phyloP scores from a whole-genome alignment of 768 basidiomycete genomes.

The Russula compacta region DNA sequence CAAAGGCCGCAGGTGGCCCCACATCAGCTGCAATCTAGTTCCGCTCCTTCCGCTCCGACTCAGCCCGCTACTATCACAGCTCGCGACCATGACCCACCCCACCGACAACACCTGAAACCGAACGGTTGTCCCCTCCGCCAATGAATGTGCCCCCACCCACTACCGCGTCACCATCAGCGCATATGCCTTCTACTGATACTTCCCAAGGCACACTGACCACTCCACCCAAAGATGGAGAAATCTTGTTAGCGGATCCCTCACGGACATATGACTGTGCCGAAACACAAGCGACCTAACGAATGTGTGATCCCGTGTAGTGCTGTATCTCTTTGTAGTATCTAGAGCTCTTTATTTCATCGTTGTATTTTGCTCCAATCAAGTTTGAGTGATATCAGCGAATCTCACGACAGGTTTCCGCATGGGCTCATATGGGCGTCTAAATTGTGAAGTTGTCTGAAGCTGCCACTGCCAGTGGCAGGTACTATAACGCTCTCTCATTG shows the following conservation, averaged over 20 bases:
- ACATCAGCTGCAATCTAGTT: not conserved
- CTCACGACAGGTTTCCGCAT: not conserved
- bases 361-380: not conserved
- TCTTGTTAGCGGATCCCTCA: not conserved
- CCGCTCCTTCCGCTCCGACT: not conserved
- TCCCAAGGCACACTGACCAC: not conserved
- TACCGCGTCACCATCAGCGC: not conserved
- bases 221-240: not conserved
- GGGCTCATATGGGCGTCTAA: too few species aligned
- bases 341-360: conserved; percentile 8
- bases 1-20: not conserved
- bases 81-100: not conserved
- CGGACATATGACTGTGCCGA: not conserved
- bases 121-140: not conserved
- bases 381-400: too few species aligned
- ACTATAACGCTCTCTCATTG: not conserved
- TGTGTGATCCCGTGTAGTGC: conserved; percentile 1
- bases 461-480: too few species aligned
- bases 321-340: conserved; percentile 18
- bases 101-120: not conserved
- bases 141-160: not conserved
- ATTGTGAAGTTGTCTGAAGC: too few species aligned
- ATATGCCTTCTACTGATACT: not conserved
- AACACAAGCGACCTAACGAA: not conserved
- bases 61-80: not conserved